These are phyloP conservation scores for Chytridium lagenaria DNA, from an alignment of 371 early-diverging fungal genomes.

Conservation along the genomic window DNA sequence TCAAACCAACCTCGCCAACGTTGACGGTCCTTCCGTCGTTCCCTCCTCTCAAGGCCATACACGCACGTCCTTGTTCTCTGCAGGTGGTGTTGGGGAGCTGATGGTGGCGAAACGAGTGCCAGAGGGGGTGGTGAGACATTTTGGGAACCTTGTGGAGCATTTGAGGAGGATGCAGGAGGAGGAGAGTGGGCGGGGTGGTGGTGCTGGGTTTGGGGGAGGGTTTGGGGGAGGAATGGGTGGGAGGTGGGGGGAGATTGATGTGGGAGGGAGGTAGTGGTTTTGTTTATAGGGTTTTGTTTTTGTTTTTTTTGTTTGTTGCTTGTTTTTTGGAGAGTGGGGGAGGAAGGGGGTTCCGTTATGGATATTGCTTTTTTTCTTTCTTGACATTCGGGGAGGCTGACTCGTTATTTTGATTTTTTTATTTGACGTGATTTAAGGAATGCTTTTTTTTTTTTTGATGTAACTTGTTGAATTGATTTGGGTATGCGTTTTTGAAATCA, in stretches of 20 bases:
- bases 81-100: conserved; percentile 18
- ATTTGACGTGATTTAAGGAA: no score
- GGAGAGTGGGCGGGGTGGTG: conserved; percentile 18
- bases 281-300: not conserved
- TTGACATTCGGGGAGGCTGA: no score
- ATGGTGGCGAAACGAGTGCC: conserved; percentile 30
- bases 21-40: conserved; percentile 21
- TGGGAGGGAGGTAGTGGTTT: not conserved
- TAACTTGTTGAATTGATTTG: no score
- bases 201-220: conserved; percentile 6
- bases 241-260: conserved; percentile 22
- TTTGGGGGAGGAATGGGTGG: conserved; percentile 17
- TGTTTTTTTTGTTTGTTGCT: not conserved
- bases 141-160: conserved; percentile 27
- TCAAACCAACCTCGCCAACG: conserved; percentile 51
- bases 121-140: conserved; percentile 27
- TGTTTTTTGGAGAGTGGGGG: not conserved
- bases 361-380: not conserved
- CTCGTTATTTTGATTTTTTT: no score
- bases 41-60: not conserved
- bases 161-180: conserved; percentile 24
- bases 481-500: no score
- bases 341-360: no score
- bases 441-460: no score
- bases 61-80: not conserved